Conservation (phyloP, 306 rosid genomes). For the Astragalus glycyphyllos region DNA sequence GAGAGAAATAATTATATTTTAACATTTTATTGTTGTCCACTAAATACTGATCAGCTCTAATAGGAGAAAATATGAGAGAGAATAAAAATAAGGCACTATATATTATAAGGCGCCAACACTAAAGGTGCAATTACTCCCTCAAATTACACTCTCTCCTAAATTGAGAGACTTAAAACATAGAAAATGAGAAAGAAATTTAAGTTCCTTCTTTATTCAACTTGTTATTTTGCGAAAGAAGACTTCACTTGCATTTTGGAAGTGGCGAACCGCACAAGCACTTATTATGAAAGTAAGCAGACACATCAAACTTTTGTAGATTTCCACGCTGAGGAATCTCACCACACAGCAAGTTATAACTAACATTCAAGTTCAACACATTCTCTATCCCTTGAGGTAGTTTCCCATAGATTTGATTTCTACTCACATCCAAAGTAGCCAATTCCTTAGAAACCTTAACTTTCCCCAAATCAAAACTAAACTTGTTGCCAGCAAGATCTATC, state of each 20-base stretch:
- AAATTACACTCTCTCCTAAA: too few species aligned
- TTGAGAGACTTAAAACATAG: too few species aligned
- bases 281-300: not conserved
- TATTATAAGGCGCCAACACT: too few species aligned
- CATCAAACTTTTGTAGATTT: not conserved
- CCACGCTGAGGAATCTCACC: slow-evolving; percentile 25
- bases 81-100: too few species aligned
- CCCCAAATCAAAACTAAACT: not conserved
- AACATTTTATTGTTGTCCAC: too few species aligned
- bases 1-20: too few species aligned
- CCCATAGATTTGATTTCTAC: slow-evolving; percentile 7
- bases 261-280: slow-evolving; percentile 8
- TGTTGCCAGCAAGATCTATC: not conserved
- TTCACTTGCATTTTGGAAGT: slow-evolving; percentile 19
- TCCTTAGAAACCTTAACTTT: not conserved
- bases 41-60: too few species aligned
- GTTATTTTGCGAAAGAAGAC: too few species aligned
- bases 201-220: too few species aligned
- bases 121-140: too few species aligned
- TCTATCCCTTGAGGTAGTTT: not conserved
- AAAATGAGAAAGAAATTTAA: too few species aligned
- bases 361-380: not conserved
- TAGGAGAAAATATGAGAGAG: too few species aligned
- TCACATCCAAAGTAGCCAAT: not conserved
- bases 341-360: not conserved